A percentile compares a stretch with the other conserved stretches of the same genome.
These are phyloP conservation scores for Venturia aucupariae DNA, from an alignment of 2,329 filamentous ascomycete genomes.

Conservation along the genomic window DNA sequence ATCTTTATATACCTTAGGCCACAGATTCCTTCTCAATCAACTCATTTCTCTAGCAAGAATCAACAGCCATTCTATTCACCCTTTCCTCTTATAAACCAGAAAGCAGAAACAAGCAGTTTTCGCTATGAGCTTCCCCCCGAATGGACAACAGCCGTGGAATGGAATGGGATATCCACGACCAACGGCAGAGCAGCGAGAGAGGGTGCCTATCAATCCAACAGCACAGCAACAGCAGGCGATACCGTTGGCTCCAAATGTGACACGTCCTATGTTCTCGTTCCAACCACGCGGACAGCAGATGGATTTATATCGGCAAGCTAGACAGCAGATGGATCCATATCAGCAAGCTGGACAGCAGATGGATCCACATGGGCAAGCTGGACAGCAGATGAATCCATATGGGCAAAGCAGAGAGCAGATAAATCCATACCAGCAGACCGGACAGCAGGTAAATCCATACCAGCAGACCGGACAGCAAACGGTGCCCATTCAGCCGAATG, in stretches of 20 bases:
- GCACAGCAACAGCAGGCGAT: neutral
- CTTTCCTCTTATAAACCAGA: neutral
- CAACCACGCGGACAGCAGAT: neutral
- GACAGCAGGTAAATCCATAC: no score
- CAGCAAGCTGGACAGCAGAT: no score
- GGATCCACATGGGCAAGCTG: no score
- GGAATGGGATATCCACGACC: neutral
- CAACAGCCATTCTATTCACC: neutral
- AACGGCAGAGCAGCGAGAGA: neutral
- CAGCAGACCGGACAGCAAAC: neutral
- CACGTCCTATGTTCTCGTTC: neutral
- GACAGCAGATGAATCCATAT: no score
- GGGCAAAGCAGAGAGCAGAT: no score
- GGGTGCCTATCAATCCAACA: neutral
- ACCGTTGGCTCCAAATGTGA: neutral
- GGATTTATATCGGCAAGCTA: no score
- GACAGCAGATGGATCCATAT: no score
- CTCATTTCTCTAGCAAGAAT: neutral
- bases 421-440: no score
- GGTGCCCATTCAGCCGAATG: no score
- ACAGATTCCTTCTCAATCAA: no score
- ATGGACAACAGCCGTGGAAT: neutral
- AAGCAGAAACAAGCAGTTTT: neutral
- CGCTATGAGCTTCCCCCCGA: neutral
- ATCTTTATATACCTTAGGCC: no score